A percentile compares a stretch with the other conserved stretches of the same genome.
Conservation (phyloP, 805 yeast genomes). For the Cyberlindnera meyerae region DNA sequence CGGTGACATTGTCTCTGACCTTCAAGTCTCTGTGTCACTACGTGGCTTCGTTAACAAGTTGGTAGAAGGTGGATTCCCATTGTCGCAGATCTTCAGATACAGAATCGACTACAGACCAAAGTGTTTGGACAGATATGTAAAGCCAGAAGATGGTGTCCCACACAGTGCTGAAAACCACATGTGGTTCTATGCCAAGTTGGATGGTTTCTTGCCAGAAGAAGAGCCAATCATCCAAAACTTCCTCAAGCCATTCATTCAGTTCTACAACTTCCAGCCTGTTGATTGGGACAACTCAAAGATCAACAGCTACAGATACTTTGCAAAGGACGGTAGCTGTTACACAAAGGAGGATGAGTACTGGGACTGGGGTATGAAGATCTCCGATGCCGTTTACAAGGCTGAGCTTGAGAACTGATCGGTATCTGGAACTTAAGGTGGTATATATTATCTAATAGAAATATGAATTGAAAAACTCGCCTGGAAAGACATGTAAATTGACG, state of each 20-base stretch:
- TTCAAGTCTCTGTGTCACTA: conserved; percentile 34
- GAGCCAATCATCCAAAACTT: conserved; percentile 27
- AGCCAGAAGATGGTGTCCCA: conserved; percentile 13
- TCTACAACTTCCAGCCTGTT: conserved; percentile 25
- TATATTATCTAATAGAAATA: no score
- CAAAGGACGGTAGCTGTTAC: conserved; percentile 26
- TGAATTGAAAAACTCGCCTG: no score
- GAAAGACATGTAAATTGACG: no score
- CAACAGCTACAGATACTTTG: conserved; percentile 29
- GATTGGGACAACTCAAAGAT: conserved; percentile 15
- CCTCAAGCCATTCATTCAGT: conserved; percentile 30
- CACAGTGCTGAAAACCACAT: conserved; percentile 11
- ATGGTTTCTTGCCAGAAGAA: conserved; percentile 24
- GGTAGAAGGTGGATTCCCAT: conserved; percentile 24
- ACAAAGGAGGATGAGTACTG: conserved; percentile 30
- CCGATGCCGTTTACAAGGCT: conserved; percentile 27
- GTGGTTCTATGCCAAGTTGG: conserved; percentile 15
- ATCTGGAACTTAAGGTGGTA: no score
- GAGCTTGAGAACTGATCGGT: conserved; percentile 7
- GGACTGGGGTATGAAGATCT: conserved; percentile 34
- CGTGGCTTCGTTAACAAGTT: conserved; percentile 31
- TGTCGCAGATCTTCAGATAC: conserved; percentile 27
- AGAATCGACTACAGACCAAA: conserved; percentile 28
- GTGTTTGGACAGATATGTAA: conserved; percentile 21
- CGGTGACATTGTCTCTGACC: conserved; percentile 35